Conservation (phyloP, 2,329 filamentous ascomycete genomes). For the Colletotrichum melonis region DNA sequence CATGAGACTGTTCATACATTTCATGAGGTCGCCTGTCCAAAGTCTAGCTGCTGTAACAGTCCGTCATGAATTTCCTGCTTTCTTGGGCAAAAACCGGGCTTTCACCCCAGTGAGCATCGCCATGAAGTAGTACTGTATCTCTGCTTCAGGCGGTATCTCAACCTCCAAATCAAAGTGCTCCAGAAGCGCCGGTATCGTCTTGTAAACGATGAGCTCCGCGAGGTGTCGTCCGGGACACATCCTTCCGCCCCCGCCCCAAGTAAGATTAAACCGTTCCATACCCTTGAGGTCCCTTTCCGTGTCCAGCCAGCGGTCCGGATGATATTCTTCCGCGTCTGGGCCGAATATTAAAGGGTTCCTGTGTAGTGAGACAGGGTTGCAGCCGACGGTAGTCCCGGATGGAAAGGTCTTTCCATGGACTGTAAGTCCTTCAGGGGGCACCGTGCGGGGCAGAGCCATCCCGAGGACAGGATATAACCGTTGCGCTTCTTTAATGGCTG, state of each 20-base stretch:
- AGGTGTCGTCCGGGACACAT: constrained; percentile 63
- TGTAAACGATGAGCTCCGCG: constrained; percentile 61
- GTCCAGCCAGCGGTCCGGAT: constrained; percentile 61
- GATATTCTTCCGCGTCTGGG: constrained; percentile 53
- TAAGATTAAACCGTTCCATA: constrained; percentile 62
- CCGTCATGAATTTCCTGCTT: neutral
- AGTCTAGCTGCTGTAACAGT: too few relatives aligned
- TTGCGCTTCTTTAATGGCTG: constrained; percentile 63
- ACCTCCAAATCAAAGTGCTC: constrained; percentile 57
- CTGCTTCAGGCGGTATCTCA: constrained; percentile 49
- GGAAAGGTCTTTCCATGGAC: constrained; percentile 56
- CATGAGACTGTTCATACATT: too few relatives aligned
- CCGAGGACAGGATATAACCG: constrained; percentile 62
- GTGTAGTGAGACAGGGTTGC: constrained; percentile 62
- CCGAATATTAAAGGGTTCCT: constrained; percentile 63
- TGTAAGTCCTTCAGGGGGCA: constrained; percentile 49
- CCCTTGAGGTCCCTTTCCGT: constrained; percentile 41
- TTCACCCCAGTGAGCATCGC: constrained; percentile 62
- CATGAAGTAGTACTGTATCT: constrained; percentile 61
- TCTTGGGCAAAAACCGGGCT: constrained; percentile 48
- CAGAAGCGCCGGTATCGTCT: constrained; percentile 54
- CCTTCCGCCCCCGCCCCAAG: constrained; percentile 63
- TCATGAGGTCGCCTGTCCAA: too few relatives aligned
- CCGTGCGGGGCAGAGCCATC: constrained; percentile 61
- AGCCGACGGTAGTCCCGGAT: constrained; percentile 60